phyloP scores from a whole-genome alignment of 306 rosid genomes.

The Sophora flavescens region DNA sequence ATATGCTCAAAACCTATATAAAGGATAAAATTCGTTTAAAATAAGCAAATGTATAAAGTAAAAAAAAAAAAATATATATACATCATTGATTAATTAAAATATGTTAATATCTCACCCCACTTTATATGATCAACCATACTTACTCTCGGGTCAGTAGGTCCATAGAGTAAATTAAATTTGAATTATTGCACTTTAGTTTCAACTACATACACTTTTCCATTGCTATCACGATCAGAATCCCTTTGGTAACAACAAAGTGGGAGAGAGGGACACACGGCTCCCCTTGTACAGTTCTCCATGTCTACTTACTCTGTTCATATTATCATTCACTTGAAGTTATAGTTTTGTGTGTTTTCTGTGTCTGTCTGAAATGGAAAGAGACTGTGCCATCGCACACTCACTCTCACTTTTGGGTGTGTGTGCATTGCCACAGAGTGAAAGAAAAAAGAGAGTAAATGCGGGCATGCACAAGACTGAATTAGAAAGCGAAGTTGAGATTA shows the following conservation, averaged over 20 bases:
- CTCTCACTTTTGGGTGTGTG: constrained; percentile 39
- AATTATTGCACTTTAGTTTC: too few species aligned
- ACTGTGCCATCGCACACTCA: constrained; percentile 17
- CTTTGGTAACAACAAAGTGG: constrained; percentile 22
- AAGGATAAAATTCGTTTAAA: too few species aligned
- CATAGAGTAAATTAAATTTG: too few species aligned
- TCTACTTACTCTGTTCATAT: constrained; percentile 33
- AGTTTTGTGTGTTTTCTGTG: constrained; percentile 20
- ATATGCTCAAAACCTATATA: too few species aligned
- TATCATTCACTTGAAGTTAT: constrained; percentile 36
- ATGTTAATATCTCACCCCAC: too few species aligned
- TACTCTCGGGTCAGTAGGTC: too few species aligned
- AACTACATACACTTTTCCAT: too few species aligned
- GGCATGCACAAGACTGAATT: background rate
- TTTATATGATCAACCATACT: too few species aligned
- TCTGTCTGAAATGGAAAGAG: constrained; percentile 24
- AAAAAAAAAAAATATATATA: too few species aligned
- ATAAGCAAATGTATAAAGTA: too few species aligned
- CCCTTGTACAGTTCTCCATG: constrained; percentile 38
- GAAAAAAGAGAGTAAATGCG: constrained; percentile 19
- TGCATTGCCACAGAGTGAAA: background rate
- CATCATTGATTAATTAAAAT: too few species aligned
- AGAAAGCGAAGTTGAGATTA: background rate
- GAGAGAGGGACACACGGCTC: constrained; percentile 35
- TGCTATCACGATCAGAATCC: background rate